Evolutionary conservation across 257 asterid genomes (phyloP), one percentile per base, ranked within the genome.

Genomic region (Solanum sejunctum): DNA sequence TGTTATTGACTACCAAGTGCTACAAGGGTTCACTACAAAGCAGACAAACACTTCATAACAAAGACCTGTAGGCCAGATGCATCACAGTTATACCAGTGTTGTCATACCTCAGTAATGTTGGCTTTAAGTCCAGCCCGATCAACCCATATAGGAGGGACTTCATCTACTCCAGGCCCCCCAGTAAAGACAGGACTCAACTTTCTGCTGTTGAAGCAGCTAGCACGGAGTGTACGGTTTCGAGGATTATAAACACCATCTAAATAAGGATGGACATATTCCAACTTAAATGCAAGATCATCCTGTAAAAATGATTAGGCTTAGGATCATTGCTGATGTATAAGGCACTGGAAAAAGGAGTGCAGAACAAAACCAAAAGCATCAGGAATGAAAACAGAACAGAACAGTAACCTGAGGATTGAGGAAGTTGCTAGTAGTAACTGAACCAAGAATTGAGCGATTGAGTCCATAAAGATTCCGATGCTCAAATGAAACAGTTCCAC

Each of bases 241-340:
- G 98, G 90, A 91, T 95, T 93, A 85, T 90, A 88, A 80, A 97
- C 93, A 28, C 99, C 99, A 88, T 97, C 99, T 32, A 94, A 88
- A 83, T 97, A 97, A 32, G 99, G 98, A 86, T 97, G 98, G 71
- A 92, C 98, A 83, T 95, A 97, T 91, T 97, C 99, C 28, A 97
- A 90, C 91, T 95, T 97, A 90, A 97, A 97, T 73, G 97, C 94
- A 88, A 97, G 99, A 88, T 97, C 98, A 92, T 97, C 99, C 99
- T 97, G 93, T 80, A 87, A 21, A 85, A 85, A 16, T 10, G 5
- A 49, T 51, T 8, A 77, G 16, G 47, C 20, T 9, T 9, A 61
- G 64, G 66, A 78, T 63, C 45, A 45, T 45, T 60, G 56, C 47
- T 13, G 36, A 47, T 32, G 55, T 83, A 54, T 49, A 36, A 64